These are phyloP conservation scores for Conticribra weissflogii DNA, from an alignment of 108 stramenopile species.

Conservation along the genomic window DNA sequence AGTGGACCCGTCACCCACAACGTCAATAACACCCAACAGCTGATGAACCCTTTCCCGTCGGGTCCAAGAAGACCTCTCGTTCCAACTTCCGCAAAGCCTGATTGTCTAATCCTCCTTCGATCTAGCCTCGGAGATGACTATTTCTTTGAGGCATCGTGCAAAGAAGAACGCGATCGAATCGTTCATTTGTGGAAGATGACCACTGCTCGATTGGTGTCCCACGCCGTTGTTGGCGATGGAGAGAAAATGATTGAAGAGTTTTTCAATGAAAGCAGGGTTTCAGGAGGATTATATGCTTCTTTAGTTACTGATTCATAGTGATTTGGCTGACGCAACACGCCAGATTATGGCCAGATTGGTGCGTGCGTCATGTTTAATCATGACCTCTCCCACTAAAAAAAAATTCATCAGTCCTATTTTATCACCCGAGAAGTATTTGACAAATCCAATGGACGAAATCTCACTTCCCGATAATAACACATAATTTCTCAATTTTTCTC, in stretches of 20 bases:
- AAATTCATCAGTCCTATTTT: no score
- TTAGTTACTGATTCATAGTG: no score
- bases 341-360: no score
- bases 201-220: constrained; percentile 49
- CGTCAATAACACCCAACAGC: constrained; percentile 6
- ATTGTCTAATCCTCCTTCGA: constrained; percentile 33
- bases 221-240: constrained; percentile 33
- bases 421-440: no score
- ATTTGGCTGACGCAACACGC: no score
- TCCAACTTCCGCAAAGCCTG: constrained; percentile 26
- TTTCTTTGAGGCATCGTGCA: constrained; percentile 35
- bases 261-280: constrained; percentile 36
- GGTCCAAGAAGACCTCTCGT: not conserved
- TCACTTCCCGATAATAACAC: no score
- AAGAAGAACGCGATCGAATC: constrained; percentile 39
- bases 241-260: constrained; percentile 47
- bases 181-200: constrained; percentile 51
- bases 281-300: constrained; percentile 12
- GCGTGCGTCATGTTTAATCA: no score
- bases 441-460: no score
- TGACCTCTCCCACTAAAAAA: no score
- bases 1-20: not conserved
- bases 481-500: no score
- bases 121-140: constrained; percentile 42
- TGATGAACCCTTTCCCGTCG: no score